phyloP scores from a whole-genome alignment of 495 filamentous ascomycete genomes.

The Penicillium odoratum region DNA sequence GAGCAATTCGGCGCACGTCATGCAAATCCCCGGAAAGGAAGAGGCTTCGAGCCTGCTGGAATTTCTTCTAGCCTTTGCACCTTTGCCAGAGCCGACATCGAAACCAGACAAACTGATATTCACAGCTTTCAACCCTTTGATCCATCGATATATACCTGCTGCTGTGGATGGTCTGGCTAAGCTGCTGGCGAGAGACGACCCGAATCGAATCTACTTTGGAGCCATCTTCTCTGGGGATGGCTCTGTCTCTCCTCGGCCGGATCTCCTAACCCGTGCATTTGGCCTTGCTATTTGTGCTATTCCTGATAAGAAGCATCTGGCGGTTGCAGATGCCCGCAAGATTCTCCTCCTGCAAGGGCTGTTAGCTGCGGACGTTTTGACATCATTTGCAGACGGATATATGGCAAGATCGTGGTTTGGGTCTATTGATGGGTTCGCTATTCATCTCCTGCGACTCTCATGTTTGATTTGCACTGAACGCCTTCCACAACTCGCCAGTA shows the following conservation, averaged over 20 bases:
- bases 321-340: constrained; percentile 76
- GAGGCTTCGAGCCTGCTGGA: constrained; percentile 85
- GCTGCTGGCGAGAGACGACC: constrained; percentile 87
- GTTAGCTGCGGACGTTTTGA: constrained; percentile 85
- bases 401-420: constrained; percentile 82
- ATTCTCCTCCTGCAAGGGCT: constrained; percentile 88
- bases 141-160: constrained; percentile 86
- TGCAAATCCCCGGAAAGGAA: constrained; percentile 83
- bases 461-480: constrained; percentile 65
- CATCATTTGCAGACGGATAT: constrained; percentile 66
- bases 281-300: constrained; percentile 82
- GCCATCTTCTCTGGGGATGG: constrained; percentile 76
- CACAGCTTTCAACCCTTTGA: constrained; percentile 70
- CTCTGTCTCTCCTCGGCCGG: constrained; percentile 60
- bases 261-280: constrained; percentile 86
- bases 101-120: constrained; percentile 67
- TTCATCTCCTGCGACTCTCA: constrained; percentile 71
- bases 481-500: constrained; percentile 34
- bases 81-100: constrained; percentile 57
- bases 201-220: constrained; percentile 80
- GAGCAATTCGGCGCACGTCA: constrained; percentile 77
- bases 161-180: constrained; percentile 91
- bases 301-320: constrained; percentile 64
- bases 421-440: constrained; percentile 81
- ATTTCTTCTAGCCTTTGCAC: constrained; percentile 88